Base-by-base conservation (phyloP, 768 basidiomycete species). In the Leccinum imitatum region DNA sequence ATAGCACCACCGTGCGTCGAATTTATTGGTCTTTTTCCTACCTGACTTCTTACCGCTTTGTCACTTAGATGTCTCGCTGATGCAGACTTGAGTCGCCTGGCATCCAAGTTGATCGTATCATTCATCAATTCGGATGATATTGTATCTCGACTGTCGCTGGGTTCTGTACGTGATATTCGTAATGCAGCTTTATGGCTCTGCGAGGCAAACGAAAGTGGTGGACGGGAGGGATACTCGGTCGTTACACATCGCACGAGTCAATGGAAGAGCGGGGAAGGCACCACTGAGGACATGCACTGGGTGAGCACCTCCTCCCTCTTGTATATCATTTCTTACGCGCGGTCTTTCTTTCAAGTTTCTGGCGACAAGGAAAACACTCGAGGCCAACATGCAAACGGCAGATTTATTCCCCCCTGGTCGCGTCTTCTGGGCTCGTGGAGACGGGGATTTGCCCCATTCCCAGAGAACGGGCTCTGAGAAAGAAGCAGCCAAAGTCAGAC, bases 51-150 rank as follows among this genome's bases (percentile, higher is more conserved):
- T 23, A 57, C 53, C 54, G 46, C 25, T 58, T 39, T 15, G 46
- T 56, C 41, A 6, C 35, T 25, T 59, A 90, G 89, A 31, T 85
- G 88, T 55, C 75, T 92, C 11, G 77, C 82, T 25, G 87, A 89
- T 61, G 76, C 84, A 1, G 76, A 79, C 15, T 79, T 93, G 17
- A 80, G 84, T 57, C 81, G 78, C 47, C 78, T 89, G 23, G 81
- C 87, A 1, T 78, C 81, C 46, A 79, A 82, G 44, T 77, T 94
- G 21, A 84, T 93, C 59, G 82, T 84, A 9, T 91, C 90, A 5
- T 87, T 94, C 62, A 85, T 91, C 0, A 88, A 92, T 73, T 91
- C 91, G 9, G 86, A 91, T 69, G 91, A 94, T 63, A 79, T 91
- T 60, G 88, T 94, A 23, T 84, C 90, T 3, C 81, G 92, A 30